Base-by-base conservation (phyloP, 2,329 filamentous ascomycete species). In the Beauveria sp. region DNA sequence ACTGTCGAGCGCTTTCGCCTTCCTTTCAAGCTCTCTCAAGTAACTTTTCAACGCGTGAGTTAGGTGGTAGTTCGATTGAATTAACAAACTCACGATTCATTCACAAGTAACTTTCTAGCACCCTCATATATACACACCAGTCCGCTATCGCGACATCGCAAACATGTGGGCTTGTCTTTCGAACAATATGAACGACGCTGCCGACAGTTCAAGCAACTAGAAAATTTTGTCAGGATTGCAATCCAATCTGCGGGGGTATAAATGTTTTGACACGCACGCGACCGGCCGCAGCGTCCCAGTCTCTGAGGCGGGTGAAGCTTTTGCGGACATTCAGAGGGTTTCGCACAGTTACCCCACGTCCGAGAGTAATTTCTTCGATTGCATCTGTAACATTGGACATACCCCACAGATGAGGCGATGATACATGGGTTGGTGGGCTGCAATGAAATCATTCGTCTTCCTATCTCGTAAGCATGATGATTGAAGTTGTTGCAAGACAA, bases 91-190 rank as follows among this genome's bases (percentile, higher is more conserved):
- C 55, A 73, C 72, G 67, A 63, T 61, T 76, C 74, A 20, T 73
- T 73, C 18, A 76, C 66, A 5, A 70, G 65, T 22, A 75, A 69
- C 60, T 73, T 75, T 10, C 74, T 67, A 3, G 72, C 68, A 45
- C 69, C 71, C 49, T 72, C 73, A 49, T 75, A 76, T n/a, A 69
- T 61, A 52, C 74, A 76, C 34, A 65, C 65, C 12, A 72, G 61
- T 2, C 66, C 66, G 38, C 67, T 64, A 18, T 71, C 71, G 24
- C 69, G 70, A 54, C 74, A 75, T 60, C 73, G 65, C 28, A 69
- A 69, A 52, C 74, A 76, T 22, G 64, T 66, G 1, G 74, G 74
- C 51, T 71, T 72, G 14, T 75, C 72, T 58, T 74, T 75, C 20
- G 72, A 74, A 65, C 74, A 76, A 46, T 69, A 73, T 0, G 72